Conservation (phyloP, 768 basidiomycete species). For the Naematelia aurantialba region DNA sequence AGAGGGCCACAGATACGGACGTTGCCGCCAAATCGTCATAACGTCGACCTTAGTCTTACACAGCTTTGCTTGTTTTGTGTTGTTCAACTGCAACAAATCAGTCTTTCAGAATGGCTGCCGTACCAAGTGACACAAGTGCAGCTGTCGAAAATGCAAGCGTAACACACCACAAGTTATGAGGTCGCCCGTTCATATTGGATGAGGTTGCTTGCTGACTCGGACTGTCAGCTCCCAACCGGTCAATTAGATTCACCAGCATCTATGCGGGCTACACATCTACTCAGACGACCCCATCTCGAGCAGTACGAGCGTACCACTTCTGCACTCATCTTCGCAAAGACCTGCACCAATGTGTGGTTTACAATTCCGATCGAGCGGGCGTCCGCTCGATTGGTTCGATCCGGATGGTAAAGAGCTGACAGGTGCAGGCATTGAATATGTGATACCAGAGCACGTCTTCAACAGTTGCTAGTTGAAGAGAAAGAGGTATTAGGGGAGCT, state of each 20-base stretch:
- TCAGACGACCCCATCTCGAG: conserved; percentile 42
- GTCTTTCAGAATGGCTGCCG: too few relatives aligned
- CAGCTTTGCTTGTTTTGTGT: too few relatives aligned
- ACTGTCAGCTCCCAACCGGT: conserved; percentile 46
- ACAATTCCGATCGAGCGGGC: conserved; percentile 54
- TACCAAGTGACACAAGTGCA: too few relatives aligned
- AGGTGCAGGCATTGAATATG: conserved; percentile 55
- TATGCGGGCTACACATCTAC: conserved; percentile 43
- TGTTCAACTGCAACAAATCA: too few relatives aligned
- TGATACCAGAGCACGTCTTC: conserved; percentile 56
- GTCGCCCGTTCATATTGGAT: too few relatives aligned
- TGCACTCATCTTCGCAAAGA: conserved; percentile 52
- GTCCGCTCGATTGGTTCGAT: conserved; percentile 55
- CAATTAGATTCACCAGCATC: conserved; percentile 43
- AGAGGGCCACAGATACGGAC: too few relatives aligned
- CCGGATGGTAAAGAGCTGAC: conserved; percentile 1
- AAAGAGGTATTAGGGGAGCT: conserved; percentile 42
- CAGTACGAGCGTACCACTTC: conserved; percentile 55
- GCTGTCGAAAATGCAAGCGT: too few relatives aligned
- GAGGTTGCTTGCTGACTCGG: too few relatives aligned
- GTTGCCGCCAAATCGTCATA: too few relatives aligned
- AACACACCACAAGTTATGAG: too few relatives aligned
- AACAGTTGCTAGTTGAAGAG: conserved; percentile 54
- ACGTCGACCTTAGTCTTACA: too few relatives aligned
- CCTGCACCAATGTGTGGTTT: conserved; percentile 56